Conservation (phyloP, 305 asterid species). For the Fraxinus floribunda region DNA sequence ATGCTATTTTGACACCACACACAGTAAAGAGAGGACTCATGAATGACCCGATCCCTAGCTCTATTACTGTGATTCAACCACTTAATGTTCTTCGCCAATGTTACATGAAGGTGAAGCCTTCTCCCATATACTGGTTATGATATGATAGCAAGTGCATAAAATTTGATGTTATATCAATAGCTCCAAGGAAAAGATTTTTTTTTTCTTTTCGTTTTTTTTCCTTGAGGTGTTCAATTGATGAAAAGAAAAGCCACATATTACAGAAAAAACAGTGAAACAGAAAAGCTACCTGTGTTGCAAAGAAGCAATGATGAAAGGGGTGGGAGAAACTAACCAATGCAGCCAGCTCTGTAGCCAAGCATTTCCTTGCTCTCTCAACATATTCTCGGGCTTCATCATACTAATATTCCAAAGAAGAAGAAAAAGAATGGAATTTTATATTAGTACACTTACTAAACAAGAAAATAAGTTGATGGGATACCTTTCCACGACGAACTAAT, state of each 20-base stretch:
- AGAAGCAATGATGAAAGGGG: constrained; percentile 3
- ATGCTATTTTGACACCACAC: neutral
- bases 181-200: neutral
- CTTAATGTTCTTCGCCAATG: no score
- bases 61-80: no score
- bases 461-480: constrained; percentile 24
- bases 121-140: neutral
- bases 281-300: neutral
- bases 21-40: neutral
- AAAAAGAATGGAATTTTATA: constrained; percentile 23
- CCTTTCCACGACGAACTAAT: constrained; percentile 92
- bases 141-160: neutral
- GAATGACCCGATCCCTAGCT: neutral
- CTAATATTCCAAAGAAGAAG: constrained; percentile 38
- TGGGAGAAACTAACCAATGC: constrained; percentile 69
- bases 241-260: neutral
- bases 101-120: no score
- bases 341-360: constrained; percentile 98
- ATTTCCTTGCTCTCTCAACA: constrained; percentile 94
- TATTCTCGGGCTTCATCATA: constrained; percentile 95
- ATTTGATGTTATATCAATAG: no score
- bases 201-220: neutral
- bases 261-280: neutral
- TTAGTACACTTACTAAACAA: constrained; percentile 10
- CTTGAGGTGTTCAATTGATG: neutral